phyloP scores from a whole-genome alignment of 176 grass and related monocot genomes.

The Triticum turgidum region DNA sequence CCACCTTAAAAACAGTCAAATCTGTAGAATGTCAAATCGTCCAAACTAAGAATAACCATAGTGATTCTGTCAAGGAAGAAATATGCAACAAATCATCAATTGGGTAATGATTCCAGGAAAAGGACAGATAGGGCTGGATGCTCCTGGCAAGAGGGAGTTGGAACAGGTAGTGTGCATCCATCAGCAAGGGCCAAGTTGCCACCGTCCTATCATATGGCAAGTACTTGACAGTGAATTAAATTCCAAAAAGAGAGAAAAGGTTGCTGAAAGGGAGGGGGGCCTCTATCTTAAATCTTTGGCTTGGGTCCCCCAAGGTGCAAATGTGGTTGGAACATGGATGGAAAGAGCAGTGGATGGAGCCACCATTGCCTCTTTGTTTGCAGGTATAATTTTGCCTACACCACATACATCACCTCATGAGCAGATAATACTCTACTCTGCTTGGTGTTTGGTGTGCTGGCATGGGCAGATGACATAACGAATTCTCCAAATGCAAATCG shows the following conservation, averaged over 20 bases:
- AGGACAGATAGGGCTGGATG: constrained; percentile 6
- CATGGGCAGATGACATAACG: neutral
- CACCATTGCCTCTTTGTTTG: constrained; percentile 25
- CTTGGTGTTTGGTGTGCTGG: neutral
- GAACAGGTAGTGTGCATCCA: constrained; percentile 16
- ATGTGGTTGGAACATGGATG: constrained; percentile 30
- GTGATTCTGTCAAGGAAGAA: neutral
- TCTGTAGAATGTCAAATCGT: constrained; percentile 7
- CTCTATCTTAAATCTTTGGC: constrained; percentile 36
- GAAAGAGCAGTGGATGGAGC: constrained; percentile 23
- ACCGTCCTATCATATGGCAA: constrained; percentile 21
- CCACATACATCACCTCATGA: constrained; percentile 12
- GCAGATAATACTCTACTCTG: neutral
- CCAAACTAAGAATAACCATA: constrained; percentile 12
- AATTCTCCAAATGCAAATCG: neutral
- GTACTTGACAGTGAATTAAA: constrained; percentile 33
- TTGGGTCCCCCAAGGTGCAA: constrained; percentile 15
- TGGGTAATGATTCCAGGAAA: constrained; percentile 3
- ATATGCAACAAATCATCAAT: constrained; percentile 5
- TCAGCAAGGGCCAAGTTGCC: constrained; percentile 39
- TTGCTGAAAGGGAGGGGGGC: constrained; percentile 10
- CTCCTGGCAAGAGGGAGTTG: constrained; percentile 16
- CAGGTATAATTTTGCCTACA: constrained; percentile 10
- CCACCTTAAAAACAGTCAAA: neutral
- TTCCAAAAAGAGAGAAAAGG: constrained; percentile 35